Evolutionary conservation across 208 protist genomes (phyloP), one percentile per base, ranked within the genome.

Genomic region (Zelonia costaricensis): DNA sequence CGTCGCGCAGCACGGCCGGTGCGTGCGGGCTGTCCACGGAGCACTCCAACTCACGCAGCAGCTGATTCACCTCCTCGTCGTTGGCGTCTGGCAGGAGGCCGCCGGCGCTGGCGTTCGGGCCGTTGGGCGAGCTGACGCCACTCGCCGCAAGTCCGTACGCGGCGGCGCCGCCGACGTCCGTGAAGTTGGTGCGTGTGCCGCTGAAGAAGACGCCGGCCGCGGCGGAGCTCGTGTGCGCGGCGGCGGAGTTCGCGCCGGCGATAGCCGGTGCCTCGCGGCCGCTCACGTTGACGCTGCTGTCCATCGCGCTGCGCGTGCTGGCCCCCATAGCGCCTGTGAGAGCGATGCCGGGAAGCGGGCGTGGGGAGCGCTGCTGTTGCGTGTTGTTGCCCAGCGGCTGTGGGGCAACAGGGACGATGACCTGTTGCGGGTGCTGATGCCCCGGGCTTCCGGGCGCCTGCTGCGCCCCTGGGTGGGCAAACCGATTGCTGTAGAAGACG

Each of bases 31-130:
- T 80, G 30, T 82, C 75, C 22, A 89, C 83, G 1, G 83, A 88
- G 70, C 72, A 77, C 71, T 90, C 74, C 0, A 95, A 69, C 58
- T 95, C 86, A 3, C 69, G 68, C 28, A 95, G 68, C 38, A 93
- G 63, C 65, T 92, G 86, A 43, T 86, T 78, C 38, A 95, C 74
- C 57, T 92, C 85, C 54, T 91, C 84, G 20, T 95, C 86, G 62
- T 76, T 82, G 6, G 72, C 80, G 45, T 93, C 86, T 35, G 36
- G 43, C 22, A 35, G 45, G 33, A 51, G 30, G 39, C 61, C 44
- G 16, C 63, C 36, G 22, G n/a, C 28, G 52, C 46, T 53, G 22
- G 62, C 49, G 39, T 36, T 56, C 5, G 58, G 44, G 22, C 58
- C 40, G 44, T 71, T 43, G 16, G 63, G 46, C n/a, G 63, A 75